These are phyloP conservation scores for Chenopodium album DNA, from an alignment of 148 eudicot species.

Conservation along the genomic window DNA sequence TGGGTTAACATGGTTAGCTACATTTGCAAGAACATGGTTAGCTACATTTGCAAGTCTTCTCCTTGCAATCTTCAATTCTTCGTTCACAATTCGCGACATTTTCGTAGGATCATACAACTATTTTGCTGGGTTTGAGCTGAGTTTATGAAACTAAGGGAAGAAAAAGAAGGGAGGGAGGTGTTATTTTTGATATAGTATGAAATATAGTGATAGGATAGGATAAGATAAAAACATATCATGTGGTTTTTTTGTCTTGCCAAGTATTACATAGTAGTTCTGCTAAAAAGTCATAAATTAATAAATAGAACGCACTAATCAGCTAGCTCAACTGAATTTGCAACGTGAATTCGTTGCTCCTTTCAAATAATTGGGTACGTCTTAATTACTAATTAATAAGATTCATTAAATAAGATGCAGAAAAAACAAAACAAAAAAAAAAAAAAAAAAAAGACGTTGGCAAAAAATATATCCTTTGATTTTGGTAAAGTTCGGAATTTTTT, in stretches of 20 bases:
- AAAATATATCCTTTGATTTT: too few species aligned
- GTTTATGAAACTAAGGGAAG: slow-evolving; percentile 7
- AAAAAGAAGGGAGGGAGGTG: neutral
- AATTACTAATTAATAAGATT: too few species aligned
- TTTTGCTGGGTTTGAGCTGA: neutral
- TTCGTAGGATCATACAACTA: neutral
- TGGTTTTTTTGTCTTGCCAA: neutral
- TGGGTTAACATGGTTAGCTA: slow-evolving; percentile 54
- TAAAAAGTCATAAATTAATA: neutral
- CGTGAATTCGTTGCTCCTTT: neutral
- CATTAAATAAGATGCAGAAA: too few species aligned
- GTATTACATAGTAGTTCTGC: neutral
- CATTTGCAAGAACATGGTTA: slow-evolving; percentile 52
- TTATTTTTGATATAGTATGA: neutral
- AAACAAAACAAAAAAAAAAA: too few species aligned
- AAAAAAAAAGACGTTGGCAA: too few species aligned
- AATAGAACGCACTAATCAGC: neutral
- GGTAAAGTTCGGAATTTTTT: too few species aligned
- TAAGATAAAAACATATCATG: slow-evolving; percentile 8
- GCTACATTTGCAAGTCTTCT: slow-evolving; percentile 53
- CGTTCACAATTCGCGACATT: slow-evolving; percentile 38
- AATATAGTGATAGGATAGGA: slow-evolving; percentile 25
- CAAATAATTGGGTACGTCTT: neutral
- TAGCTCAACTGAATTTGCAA: neutral
- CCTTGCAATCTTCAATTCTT: slow-evolving; percentile 30